Conservation (phyloP, 305 asterid genomes). For the Salvia sclarea region DNA sequence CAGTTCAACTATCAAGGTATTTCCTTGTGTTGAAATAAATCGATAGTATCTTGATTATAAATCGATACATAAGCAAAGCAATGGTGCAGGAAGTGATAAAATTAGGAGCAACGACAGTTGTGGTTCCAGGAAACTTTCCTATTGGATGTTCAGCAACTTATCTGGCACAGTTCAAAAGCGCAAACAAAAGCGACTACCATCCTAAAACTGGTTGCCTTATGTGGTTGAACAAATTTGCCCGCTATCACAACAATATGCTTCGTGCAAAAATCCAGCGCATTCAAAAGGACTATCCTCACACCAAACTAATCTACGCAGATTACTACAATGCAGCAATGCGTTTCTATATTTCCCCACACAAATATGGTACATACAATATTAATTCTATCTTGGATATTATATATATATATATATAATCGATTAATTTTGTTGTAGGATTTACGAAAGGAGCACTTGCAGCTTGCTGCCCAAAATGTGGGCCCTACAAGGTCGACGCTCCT, state of each 20-base stretch:
- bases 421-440: conserved; percentile 29
- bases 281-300: conserved; percentile 25
- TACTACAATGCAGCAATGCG: conserved; percentile 39
- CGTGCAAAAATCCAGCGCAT: not conserved
- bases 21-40: no score
- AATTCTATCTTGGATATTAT: no score
- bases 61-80: no score
- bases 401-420: no score
- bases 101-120: conserved; percentile 36
- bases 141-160: conserved; percentile 37
- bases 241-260: conserved; percentile 35
- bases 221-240: conserved; percentile 38
- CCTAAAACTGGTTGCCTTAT: conserved; percentile 40
- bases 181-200: conserved; percentile 28
- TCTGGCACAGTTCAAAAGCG: conserved; percentile 26
- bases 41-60: no score
- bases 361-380: conserved; percentile 11
- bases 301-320: conserved; percentile 39
- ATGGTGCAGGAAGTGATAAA: conserved; percentile 44
- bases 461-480: conserved; percentile 39
- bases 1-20: conserved; percentile 36
- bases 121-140: conserved; percentile 44
- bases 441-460: not conserved
- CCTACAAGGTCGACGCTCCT: conserved; percentile 31
- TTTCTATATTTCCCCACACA: conserved; percentile 24